Conservation (phyloP, 1,284 basidiomycete species). For the Golubevia pallescens region DNA sequence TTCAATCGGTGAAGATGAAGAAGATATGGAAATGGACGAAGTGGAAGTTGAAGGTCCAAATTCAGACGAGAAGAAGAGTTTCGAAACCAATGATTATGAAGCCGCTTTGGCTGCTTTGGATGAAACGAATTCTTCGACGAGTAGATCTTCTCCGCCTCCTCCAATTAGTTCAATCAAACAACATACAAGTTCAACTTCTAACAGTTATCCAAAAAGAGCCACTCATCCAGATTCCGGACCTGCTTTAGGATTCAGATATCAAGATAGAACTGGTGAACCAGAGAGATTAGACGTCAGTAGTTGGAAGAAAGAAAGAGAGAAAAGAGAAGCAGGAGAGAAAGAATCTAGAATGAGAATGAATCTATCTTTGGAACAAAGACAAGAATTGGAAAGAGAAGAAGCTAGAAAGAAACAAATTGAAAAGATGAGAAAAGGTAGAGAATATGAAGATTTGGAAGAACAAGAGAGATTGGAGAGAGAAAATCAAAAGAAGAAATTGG, state of each 20-base stretch:
- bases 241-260: slow-evolving; percentile 8
- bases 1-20: slow-evolving; percentile 2
- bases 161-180: not conserved
- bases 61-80: slow-evolving; percentile 7
- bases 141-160: not conserved
- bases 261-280: slow-evolving; percentile 10
- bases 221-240: slow-evolving; percentile 7
- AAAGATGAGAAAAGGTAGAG: too few relatives aligned
- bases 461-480: too few relatives aligned
- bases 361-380: not conserved
- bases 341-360: not conserved
- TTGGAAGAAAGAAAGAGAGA: slow-evolving; percentile 9
- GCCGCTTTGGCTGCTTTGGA: not conserved
- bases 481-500: too few relatives aligned
- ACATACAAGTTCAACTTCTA: not conserved
- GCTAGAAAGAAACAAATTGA: too few relatives aligned
- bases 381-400: not conserved
- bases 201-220: not conserved
- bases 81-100: not conserved
- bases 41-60: slow-evolving; percentile 12
- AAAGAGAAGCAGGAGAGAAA: slow-evolving; percentile 4
- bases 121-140: too few relatives aligned
- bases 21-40: slow-evolving; percentile 21
- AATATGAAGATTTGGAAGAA: too few relatives aligned
- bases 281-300: slow-evolving; percentile 8